Evolutionary conservation across 495 filamentous ascomycete species (phyloP).

Genomic region (Lepidopterella palustris): DNA sequence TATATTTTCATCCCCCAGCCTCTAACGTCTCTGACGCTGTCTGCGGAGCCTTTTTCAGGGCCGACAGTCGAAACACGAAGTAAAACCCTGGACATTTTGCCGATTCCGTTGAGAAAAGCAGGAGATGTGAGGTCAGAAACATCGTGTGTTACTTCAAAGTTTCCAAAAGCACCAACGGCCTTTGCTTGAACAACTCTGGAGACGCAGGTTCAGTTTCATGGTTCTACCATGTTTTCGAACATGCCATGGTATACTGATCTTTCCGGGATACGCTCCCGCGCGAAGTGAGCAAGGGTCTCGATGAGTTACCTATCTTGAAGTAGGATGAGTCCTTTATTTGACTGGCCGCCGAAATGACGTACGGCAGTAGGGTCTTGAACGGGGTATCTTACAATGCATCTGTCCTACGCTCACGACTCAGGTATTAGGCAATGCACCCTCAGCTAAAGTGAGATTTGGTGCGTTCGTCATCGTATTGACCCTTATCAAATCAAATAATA

Average conservation of each 20-base stretch:
- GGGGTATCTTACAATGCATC: constrained; percentile 5
- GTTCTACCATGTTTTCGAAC: background rate
- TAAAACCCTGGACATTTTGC: constrained; percentile 25
- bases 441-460: background rate
- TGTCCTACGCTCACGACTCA: no score
- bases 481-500: no score
- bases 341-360: background rate
- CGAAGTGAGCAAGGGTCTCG: constrained; percentile 24
- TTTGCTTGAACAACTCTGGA: constrained; percentile 21
- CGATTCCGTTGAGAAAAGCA: constrained; percentile 10
- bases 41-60: constrained; percentile 15
- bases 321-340: constrained; percentile 14
- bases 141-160: constrained; percentile 24
- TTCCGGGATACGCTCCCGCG: constrained; percentile 26
- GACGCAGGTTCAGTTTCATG: background rate
- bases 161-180: constrained; percentile 23
- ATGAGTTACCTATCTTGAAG: constrained; percentile 24
- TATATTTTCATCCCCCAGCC: constrained; percentile 25
- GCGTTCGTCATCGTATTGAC: background rate
- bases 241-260: background rate
- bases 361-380: constrained; percentile 7
- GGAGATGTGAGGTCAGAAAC: constrained; percentile 21
- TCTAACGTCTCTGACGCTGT: constrained; percentile 22
- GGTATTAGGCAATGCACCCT: no score
- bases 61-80: constrained; percentile 19